Percentiles rank a stretch among this genome's conserved stretches.
These are phyloP conservation scores for Claviceps paspali DNA, from an alignment of 2,329 filamentous ascomycete genomes.

Conservation along the genomic window DNA sequence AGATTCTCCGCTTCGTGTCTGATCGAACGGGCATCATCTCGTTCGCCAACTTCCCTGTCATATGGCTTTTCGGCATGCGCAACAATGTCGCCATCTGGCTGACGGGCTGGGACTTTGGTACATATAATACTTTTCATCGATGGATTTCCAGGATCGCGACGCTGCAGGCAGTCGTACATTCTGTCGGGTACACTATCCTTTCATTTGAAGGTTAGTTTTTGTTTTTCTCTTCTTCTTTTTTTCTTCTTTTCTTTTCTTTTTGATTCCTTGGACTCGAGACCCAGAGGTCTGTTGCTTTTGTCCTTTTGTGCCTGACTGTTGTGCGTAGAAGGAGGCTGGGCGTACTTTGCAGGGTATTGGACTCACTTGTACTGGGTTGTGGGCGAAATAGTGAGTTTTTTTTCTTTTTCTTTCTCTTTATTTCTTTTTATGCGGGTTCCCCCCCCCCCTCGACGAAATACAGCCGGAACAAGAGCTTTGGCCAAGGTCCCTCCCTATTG, in stretches of 20 bases:
- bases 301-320: too few species aligned
- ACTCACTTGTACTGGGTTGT: conserved; percentile 32
- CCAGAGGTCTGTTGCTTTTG: too few species aligned
- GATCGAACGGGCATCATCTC: conserved; percentile 51
- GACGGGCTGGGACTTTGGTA: conserved; percentile 53
- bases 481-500: too few species aligned
- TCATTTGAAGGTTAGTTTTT: conserved; percentile 19
- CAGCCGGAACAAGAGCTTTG: too few species aligned
- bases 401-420: too few species aligned
- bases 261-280: too few species aligned
- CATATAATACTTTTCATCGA: conserved; percentile 53
- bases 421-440: too few species aligned
- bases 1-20: conserved; percentile 37
- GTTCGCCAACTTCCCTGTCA: conserved; percentile 45
- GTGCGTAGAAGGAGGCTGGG: conserved; percentile 22
- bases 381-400: conserved; percentile 26
- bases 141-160: conserved; percentile 49
- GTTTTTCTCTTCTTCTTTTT: background rate
- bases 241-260: background rate
- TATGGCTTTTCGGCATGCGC: conserved; percentile 52
- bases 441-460: too few species aligned
- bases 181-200: conserved; percentile 39
- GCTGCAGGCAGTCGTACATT: conserved; percentile 46
- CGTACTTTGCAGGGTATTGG: conserved; percentile 22
- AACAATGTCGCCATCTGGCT: conserved; percentile 53